Evolutionary conservation across 768 basidiomycete genomes (phyloP).

Genomic region (Holtermannia corniformis): DNA sequence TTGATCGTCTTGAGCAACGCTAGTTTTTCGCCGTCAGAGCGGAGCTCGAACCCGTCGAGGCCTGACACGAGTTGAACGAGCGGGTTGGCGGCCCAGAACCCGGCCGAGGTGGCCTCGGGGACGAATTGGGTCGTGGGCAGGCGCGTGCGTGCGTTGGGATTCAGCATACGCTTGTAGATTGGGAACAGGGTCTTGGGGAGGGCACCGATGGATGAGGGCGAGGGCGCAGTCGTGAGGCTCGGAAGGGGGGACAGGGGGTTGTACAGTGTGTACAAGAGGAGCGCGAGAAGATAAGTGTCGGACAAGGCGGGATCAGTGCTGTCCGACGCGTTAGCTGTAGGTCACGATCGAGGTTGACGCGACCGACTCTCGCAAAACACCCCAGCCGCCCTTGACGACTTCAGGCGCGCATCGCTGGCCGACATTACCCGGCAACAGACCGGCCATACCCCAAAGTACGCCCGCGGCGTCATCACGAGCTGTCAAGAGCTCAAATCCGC

Average conservation of each 20-base stretch:
- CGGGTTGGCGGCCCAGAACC: conserved; percentile 74
- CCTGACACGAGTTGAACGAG: conserved; percentile 76
- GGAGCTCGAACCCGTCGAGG: conserved; percentile 73
- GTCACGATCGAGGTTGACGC: conserved; percentile 13
- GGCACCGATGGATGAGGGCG: conserved; percentile 62
- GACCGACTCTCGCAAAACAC: conserved; percentile 65
- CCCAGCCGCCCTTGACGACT: conserved; percentile 80
- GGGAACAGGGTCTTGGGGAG: conserved; percentile 70
- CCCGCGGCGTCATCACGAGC: conserved; percentile 68
- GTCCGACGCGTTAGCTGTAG: conserved; percentile 11
- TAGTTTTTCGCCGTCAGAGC: conserved; percentile 69
- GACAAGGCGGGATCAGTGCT: conserved; percentile 54
- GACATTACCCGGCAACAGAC: conserved; percentile 55
- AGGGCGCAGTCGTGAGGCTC: conserved; percentile 61
- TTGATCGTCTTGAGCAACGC: conserved; percentile 64
- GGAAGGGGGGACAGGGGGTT: conserved; percentile 71
- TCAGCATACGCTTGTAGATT: conserved; percentile 75
- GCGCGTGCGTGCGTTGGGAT: conserved; percentile 74
- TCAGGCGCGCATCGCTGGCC: conserved; percentile 61
- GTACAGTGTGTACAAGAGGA: conserved; percentile 77
- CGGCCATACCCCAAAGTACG: conserved; percentile 50
- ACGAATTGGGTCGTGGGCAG: conserved; percentile 68
- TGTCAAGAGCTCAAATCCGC: conserved; percentile 85
- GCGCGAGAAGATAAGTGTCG: conserved; percentile 80
- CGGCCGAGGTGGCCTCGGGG: conserved; percentile 50